Evolutionary conservation across 192 early-diverging fungal species (phyloP).

Genomic region (Funneliformis mosseae): DNA sequence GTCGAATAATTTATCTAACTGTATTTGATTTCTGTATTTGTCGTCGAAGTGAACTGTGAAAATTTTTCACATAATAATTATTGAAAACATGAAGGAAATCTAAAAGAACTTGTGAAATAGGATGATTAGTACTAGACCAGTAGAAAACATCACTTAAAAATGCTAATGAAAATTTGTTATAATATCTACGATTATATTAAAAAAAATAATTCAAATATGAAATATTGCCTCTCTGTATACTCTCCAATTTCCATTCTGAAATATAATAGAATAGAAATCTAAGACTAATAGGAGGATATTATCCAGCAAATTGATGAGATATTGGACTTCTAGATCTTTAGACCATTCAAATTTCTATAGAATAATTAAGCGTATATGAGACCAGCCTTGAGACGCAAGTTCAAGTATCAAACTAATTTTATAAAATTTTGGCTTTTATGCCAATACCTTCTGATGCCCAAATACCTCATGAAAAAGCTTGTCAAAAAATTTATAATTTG

Average conservation of each 20-base stretch:
- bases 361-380: neutral
- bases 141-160: no score
- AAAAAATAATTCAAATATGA: neutral
- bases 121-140: no score
- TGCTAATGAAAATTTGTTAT: no score
- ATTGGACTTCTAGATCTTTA: neutral
- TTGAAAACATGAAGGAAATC: no score
- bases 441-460: neutral
- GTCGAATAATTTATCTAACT: no score
- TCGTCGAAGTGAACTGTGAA: no score
- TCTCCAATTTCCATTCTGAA: neutral
- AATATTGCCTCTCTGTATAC: slow-evolving; percentile 20
- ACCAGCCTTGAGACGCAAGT: neutral
- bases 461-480: no score
- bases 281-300: slow-evolving; percentile 4
- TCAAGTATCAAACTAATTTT: no score
- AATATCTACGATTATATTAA: no score
- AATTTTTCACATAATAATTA: no score
- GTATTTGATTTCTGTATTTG: no score
- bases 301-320: neutral
- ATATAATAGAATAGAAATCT: slow-evolving; percentile 18
- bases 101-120: no score
- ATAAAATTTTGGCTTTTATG: neutral
- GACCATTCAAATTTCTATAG: neutral
- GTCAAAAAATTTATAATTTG: neutral